A percentile compares a stretch with the other conserved stretches of the same genome.
Evolutionary conservation across 140 eudicot species (phyloP).

Genomic region (Cichorium intybus): DNA sequence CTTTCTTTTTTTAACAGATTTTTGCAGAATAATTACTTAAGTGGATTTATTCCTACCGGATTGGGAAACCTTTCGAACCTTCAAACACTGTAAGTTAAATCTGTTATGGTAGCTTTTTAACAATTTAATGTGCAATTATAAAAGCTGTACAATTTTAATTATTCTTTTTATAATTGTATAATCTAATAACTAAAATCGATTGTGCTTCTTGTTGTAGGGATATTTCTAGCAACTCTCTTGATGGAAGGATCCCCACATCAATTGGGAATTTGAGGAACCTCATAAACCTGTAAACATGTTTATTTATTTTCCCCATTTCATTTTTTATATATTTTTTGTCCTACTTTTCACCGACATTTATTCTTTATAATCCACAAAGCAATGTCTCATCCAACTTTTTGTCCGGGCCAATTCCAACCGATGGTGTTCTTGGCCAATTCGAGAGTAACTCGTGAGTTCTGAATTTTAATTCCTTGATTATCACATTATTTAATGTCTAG

Average conservation of each 20-base stretch:
- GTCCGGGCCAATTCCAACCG: slow-evolving; percentile 76
- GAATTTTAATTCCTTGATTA: slow-evolving; percentile 13
- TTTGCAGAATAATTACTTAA: slow-evolving; percentile 87
- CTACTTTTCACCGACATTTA: slow-evolving; percentile 14
- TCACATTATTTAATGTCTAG: neutral
- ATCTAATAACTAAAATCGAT: neutral
- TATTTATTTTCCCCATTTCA: slow-evolving; percentile 6
- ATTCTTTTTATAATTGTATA: neutral
- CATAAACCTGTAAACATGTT: slow-evolving; percentile 51
- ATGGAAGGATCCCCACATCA: slow-evolving; percentile 84
- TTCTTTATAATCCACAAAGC: slow-evolving; percentile 43
- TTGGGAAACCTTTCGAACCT: slow-evolving; percentile 78
- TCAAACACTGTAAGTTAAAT: slow-evolving; percentile 59
- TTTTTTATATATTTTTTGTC: neutral
- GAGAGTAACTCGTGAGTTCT: slow-evolving; percentile 71
- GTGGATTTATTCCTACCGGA: slow-evolving; percentile 79
- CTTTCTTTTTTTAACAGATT: slow-evolving; percentile 40
- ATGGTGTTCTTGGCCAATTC: slow-evolving; percentile 68
- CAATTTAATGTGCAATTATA: neutral
- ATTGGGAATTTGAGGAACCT: slow-evolving; percentile 73
- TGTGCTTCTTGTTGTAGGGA: slow-evolving; percentile 50
- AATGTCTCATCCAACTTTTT: slow-evolving; percentile 87
- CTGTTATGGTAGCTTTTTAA: neutral
- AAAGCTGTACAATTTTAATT: neutral
- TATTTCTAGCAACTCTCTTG: slow-evolving; percentile 92